Evolutionary conservation across 1,284 basidiomycete species (phyloP).

Genomic region (Papiliotrema nemorosa): DNA sequence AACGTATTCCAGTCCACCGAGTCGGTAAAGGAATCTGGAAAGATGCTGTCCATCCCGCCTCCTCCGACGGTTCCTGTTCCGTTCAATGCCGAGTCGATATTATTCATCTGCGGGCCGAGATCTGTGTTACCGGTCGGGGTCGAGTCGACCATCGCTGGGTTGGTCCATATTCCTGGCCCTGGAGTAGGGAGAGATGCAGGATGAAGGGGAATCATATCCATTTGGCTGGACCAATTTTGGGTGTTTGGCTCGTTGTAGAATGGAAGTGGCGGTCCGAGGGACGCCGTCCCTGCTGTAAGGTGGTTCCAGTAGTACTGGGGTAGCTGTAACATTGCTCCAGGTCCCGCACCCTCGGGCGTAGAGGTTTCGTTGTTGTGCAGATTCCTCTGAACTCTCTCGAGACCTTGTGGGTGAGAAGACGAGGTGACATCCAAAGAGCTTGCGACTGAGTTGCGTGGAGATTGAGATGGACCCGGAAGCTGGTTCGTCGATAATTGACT

Average conservation of each 20-base stretch:
- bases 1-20: not conserved
- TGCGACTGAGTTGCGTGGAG: not conserved
- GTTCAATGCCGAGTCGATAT: too few relatives aligned
- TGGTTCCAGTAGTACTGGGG: slow-evolving; percentile 42
- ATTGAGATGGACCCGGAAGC: too few relatives aligned
- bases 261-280: not conserved
- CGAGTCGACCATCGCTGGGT: too few relatives aligned
- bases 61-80: not conserved
- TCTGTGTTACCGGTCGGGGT: too few relatives aligned
- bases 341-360: not conserved
- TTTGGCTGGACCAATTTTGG: too few relatives aligned
- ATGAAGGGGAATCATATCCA: too few relatives aligned
- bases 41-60: not conserved
- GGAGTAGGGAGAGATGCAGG: too few relatives aligned
- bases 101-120: too few relatives aligned
- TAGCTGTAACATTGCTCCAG: slow-evolving; percentile 25
- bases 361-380: not conserved
- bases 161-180: too few relatives aligned
- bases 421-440: not conserved
- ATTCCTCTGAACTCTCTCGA: not conserved
- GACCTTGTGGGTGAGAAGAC: slow-evolving; percentile 3
- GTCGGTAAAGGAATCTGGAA: not conserved
- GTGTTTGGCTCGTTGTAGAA: too few relatives aligned
- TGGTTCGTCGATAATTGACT: not conserved
- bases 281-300: slow-evolving; percentile 8